Evolutionary conservation across 148 eudicot species (phyloP), one percentile per base, ranked within the genome.

Genomic region (Camellia japonica): DNA sequence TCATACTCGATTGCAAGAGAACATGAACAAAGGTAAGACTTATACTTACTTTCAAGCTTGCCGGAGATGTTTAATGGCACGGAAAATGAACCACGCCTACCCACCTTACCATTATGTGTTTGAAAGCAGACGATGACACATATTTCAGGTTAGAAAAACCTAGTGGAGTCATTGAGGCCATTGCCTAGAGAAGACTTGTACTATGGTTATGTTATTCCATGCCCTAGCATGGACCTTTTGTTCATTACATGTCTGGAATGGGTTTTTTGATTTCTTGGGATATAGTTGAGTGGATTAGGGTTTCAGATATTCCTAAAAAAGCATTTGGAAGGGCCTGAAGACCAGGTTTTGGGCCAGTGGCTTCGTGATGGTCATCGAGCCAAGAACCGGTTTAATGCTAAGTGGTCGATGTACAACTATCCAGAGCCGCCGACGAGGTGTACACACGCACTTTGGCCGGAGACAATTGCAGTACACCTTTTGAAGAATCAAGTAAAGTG

Each of bases 391-490:
- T 88, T 79, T 68, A 96, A 92, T 76, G 97, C 95, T 0, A 96
- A 95, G 73, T 96, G 99, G 99, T 88, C 95, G 1, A 96, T 96
- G 97, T 96, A 96, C 55, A 91, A 93, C 71, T 93, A 87, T 51
- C 99, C 99, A 0, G 94, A 88, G 54, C 99, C 99, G 0, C 92
- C 77, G 0, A 89, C 94, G 0, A n/a, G 79, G 68, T 96, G 99
- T 43, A 90, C 97, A 16, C 99, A 93, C 68, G 95, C 92, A 79
- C 86, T 96, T 5, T 88, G 92, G 92, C 97, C 97, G 19, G 86
- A 90, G 14, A 96, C 99, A 0, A 84, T 91, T 0, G 98, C 93
- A 0, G 95, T 96, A 75, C 99, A 95, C 79, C 83, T 87, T 23
- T 78, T 93, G 80, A 96, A 96, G 89, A 92, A 73, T 14, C 94